These are phyloP conservation scores for Syzygium malaccense DNA, from an alignment of 441 rosid genomes.

Conservation along the genomic window DNA sequence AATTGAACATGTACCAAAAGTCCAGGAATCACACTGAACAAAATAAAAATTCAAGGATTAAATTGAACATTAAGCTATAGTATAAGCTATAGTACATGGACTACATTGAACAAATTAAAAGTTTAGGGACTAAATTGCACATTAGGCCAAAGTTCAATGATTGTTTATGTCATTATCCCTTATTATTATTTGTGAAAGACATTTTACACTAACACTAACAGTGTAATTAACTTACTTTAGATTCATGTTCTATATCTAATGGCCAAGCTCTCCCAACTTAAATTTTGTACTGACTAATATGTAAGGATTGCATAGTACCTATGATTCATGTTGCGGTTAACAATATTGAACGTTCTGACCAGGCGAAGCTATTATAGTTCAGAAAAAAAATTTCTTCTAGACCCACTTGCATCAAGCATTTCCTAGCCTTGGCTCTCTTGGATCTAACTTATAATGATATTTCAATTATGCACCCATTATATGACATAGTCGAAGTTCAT, in stretches of 20 bases:
- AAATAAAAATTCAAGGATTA: too few relatives aligned
- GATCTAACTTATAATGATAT: neutral
- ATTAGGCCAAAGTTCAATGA: too few relatives aligned
- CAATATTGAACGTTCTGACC: neutral
- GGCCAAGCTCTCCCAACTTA: neutral
- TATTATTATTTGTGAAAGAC: neutral
- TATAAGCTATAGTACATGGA: accelerated
- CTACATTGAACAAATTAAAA: too few relatives aligned
- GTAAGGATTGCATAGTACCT: neutral
- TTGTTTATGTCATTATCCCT: too few relatives aligned
- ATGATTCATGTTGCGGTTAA: neutral
- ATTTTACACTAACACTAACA: neutral
- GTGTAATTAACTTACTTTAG: neutral
- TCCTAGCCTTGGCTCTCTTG: neutral
- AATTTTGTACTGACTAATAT: neutral
- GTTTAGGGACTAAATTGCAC: too few relatives aligned
- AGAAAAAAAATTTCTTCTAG: neutral
- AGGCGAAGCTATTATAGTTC: neutral
- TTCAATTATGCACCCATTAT: neutral
- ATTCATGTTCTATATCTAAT: neutral
- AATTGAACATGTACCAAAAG: too few relatives aligned
- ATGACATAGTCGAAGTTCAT: neutral
- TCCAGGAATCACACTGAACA: too few relatives aligned
- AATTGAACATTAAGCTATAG: too few relatives aligned
- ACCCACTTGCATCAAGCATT: neutral